Evolutionary conservation across 2,329 filamentous ascomycete species (phyloP).

Genomic region (Colletotrichum tanaceti): DNA sequence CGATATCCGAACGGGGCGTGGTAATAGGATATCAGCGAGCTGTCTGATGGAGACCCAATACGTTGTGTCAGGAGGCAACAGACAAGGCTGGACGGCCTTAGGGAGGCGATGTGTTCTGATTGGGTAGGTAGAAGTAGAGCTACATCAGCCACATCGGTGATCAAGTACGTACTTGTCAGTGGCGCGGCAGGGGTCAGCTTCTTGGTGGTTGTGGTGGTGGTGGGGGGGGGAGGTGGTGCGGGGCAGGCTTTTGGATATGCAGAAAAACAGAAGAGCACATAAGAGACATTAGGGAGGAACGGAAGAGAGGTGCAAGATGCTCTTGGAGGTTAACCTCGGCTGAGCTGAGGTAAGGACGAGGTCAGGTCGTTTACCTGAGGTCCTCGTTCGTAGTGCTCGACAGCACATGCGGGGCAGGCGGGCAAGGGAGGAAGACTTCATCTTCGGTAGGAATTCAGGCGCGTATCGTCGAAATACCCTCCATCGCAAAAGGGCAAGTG

Average conservation of each 20-base stretch:
- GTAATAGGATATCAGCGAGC: neutral
- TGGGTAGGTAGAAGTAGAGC: conserved; percentile 4
- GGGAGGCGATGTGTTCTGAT: conserved; percentile 28
- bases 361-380: neutral
- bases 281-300: conserved; percentile 11
- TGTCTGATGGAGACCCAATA: conserved; percentile 15
- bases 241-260: conserved; percentile 24
- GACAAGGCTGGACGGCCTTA: conserved; percentile 30
- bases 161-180: neutral
- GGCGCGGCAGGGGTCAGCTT: conserved; percentile 28
- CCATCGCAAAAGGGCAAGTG: neutral
- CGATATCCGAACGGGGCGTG: neutral
- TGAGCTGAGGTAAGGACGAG: neutral
- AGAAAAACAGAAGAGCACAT: conserved; percentile 5
- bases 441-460: neutral
- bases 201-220: conserved; percentile 11
- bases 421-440: neutral
- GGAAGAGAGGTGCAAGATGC: conserved; percentile 25
- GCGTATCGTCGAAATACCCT: neutral
- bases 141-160: conserved; percentile 19
- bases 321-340: conserved; percentile 3
- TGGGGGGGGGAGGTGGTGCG: conserved; percentile 19
- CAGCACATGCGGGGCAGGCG: neutral
- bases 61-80: conserved; percentile 21
- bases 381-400: neutral